A percentile compares a stretch with the other conserved stretches of the same genome.
Conservation (phyloP, 1,284 basidiomycete species). For the Cystobasidiaceae sp. region DNA sequence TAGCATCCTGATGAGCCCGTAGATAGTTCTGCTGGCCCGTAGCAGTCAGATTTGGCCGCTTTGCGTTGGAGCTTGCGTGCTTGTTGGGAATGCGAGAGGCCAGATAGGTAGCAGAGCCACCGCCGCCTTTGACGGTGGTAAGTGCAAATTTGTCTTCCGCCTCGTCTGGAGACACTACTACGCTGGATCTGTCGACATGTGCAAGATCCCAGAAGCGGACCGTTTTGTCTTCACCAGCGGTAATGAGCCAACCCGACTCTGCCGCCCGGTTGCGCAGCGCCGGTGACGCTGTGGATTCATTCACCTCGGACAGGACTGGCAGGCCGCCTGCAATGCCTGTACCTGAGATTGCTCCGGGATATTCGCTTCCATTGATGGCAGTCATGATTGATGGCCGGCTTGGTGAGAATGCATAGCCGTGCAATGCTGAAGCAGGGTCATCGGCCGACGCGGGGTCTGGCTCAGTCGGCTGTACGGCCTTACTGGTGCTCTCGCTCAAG, state of each 20-base stretch:
- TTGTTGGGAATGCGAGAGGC: constrained; percentile 28
- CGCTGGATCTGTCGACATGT: constrained; percentile 60
- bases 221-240: constrained; percentile 72
- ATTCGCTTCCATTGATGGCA: constrained; percentile 25
- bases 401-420: not conserved
- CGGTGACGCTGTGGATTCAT: too few relatives aligned
- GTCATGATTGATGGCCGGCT: constrained; percentile 3
- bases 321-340: not conserved
- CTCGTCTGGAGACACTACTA: constrained; percentile 64
- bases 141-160: constrained; percentile 66
- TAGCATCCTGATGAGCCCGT: constrained; percentile 72
- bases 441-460: not conserved
- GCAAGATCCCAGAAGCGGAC: constrained; percentile 75
- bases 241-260: constrained; percentile 63
- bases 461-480: not conserved
- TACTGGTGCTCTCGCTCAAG: not conserved
- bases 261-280: not conserved
- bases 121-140: constrained; percentile 49
- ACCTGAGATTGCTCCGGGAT: not conserved
- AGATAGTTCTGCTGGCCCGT: constrained; percentile 71
- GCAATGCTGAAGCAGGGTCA: constrained; percentile 6
- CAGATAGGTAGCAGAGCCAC: constrained; percentile 26
- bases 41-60: constrained; percentile 68
- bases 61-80: constrained; percentile 41
- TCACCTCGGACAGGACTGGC: too few relatives aligned